Conservation (phyloP, 768 basidiomycete genomes). For the Tulasnella sp. region DNA sequence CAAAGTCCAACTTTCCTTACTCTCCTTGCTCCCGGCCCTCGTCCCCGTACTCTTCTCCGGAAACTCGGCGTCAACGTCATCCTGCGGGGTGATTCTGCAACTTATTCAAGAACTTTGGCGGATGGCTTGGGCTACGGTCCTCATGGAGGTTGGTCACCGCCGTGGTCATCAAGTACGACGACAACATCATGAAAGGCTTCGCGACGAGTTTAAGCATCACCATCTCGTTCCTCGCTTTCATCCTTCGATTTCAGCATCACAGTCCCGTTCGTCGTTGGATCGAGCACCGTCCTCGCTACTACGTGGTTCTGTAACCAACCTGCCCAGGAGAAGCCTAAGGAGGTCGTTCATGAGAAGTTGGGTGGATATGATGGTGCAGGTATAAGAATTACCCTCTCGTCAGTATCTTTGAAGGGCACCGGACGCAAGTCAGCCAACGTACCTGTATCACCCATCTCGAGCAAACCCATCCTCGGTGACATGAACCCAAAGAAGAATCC, state of each 20-base stretch:
- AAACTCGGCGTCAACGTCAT: slow-evolving; percentile 34
- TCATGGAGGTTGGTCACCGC: slow-evolving; percentile 92
- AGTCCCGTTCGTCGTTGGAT: slow-evolving; percentile 76
- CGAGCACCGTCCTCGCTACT: slow-evolving; percentile 71
- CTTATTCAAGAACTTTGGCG: slow-evolving; percentile 78
- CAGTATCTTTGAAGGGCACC: neutral
- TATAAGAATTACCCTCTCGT: neutral
- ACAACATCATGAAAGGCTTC: slow-evolving; percentile 89
- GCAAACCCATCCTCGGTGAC: slow-evolving; percentile 14
- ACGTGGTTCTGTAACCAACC: slow-evolving; percentile 79
- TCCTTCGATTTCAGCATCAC: slow-evolving; percentile 86
- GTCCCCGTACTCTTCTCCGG: slow-evolving; percentile 57
- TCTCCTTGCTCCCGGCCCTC: slow-evolving; percentile 84
- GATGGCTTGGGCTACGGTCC: slow-evolving; percentile 86
- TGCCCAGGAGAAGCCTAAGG: neutral
- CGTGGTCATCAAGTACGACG: slow-evolving; percentile 88
- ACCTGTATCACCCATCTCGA: slow-evolving; percentile 1
- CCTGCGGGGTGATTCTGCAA: slow-evolving; percentile 31
- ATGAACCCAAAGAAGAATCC: neutral
- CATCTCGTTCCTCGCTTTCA: slow-evolving; percentile 87
- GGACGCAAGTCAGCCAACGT: neutral
- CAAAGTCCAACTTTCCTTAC: slow-evolving; percentile 90
- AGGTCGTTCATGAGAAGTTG: neutral
- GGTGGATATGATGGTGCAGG: neutral
- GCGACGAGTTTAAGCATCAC: slow-evolving; percentile 92